Base-by-base conservation (phyloP, 345 rosid species). In the Stellera chamaejasme region DNA sequence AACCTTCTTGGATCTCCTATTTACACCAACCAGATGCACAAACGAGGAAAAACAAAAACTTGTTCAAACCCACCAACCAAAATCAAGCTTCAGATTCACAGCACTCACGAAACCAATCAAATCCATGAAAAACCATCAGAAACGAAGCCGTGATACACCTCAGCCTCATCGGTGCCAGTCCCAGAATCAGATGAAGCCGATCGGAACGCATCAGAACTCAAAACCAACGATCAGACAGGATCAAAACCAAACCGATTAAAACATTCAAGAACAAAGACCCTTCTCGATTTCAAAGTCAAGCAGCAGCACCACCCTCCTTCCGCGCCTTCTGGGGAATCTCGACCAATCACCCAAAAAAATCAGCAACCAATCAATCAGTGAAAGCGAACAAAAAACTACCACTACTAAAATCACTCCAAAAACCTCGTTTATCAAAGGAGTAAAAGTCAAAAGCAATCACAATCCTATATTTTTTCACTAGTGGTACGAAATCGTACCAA, bases 101-200 rank as follows among this genome's bases (percentile, higher is more conserved):
- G n/a, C 8, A 65, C 56, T 68, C 66, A 60, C 28, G 58, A 60
- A 64, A 69, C 55, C 67, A 75, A 72, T 71, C 66, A 65, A 72
- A 68, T 43, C 66, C 73, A 69, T 70, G 62, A 32, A 4, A 50
- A 60, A 52, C 54, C 36, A 54, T 59, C 51, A 54, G 25, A 27
- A 60, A 55, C 10, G 55, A 72, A 49, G 66, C 61, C 46, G 47
- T 60, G 25, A 58, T 32, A 63, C 51, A 56, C 66, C 60, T 64
- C 8, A 32, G 39, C 67, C 77, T 62, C 64, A 50, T 65, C 58
- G 56, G 66, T 70, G 62, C 47, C 43, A 11, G 14, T 55, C 56
- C 51, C 54, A 63, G 48, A 66, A 62, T 69, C 58, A 56, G 55
- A 54, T 48, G 58, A 43, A 59, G 8, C 39, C 39, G 39, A 32